phyloP scores from a whole-genome alignment of 2,329 filamentous ascomycete species.

The Rhinocladiella similis region DNA sequence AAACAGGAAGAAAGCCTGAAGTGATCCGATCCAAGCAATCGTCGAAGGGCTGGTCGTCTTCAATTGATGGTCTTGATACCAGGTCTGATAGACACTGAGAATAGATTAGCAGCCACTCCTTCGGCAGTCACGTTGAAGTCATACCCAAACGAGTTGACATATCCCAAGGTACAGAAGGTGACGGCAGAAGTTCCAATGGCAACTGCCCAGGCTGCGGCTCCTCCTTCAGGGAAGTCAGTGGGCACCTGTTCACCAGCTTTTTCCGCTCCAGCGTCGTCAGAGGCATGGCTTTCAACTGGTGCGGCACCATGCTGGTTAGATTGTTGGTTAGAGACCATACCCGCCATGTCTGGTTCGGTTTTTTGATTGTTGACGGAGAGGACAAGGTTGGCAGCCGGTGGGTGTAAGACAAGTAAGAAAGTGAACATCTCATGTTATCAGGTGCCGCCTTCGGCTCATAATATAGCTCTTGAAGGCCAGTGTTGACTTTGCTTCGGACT shows the following conservation, averaged over 20 bases:
- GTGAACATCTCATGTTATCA: no score
- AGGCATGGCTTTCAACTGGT: no score
- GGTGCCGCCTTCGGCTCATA: no score
- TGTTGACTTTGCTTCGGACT: no score
- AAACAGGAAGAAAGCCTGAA: constrained; percentile 80
- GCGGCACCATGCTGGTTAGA: no score
- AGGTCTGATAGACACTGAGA: constrained; percentile 72
- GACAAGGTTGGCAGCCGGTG: no score
- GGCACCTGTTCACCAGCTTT: background rate
- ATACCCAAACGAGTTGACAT: constrained; percentile 12
- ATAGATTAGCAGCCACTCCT: background rate
- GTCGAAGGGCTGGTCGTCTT: constrained; percentile 65
- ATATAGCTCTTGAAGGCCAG: no score
- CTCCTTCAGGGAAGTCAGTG: constrained; percentile 62
- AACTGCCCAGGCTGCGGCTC: constrained; percentile 74
- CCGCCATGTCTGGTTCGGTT: no score
- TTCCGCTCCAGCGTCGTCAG: background rate
- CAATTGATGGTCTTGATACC: constrained; percentile 73
- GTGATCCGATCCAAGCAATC: constrained; percentile 83
- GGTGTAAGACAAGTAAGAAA: no score
- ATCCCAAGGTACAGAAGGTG: constrained; percentile 67
- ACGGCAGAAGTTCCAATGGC: constrained; percentile 79
- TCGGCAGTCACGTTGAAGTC: no score
- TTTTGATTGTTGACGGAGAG: no score
- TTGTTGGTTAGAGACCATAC: no score